Conservation (phyloP, 2,329 filamentous ascomycete species). For the Talaromyces rugulosus region DNA sequence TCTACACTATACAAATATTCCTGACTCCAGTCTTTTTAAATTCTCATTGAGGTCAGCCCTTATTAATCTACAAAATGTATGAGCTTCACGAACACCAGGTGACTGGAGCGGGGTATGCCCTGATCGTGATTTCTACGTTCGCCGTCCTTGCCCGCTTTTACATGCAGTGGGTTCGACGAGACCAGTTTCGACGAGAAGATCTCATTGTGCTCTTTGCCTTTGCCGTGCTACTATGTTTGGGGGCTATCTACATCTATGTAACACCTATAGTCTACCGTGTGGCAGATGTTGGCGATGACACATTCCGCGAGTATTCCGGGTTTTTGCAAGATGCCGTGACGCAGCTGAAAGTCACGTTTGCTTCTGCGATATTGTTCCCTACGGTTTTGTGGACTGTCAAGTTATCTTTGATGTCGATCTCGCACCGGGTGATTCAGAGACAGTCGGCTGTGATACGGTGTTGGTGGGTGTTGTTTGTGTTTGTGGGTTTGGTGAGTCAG, state of each 20-base stretch:
- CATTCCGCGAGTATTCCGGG: slow-evolving; percentile 21
- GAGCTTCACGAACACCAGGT: slow-evolving; percentile 8
- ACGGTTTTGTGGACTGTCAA: slow-evolving; percentile 39
- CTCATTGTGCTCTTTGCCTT: slow-evolving; percentile 13
- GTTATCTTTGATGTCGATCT: slow-evolving; percentile 36
- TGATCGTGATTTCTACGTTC: slow-evolving; percentile 15
- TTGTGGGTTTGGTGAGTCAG: slow-evolving; percentile 27
- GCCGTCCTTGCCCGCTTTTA: slow-evolving; percentile 15
- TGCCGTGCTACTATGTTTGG: slow-evolving; percentile 24
- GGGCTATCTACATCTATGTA: slow-evolving; percentile 31
- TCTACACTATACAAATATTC: slow-evolving; percentile 3
- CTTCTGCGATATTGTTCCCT: slow-evolving; percentile 36
- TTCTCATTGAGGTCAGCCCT: not conserved
- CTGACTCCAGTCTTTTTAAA: slow-evolving; percentile 12
- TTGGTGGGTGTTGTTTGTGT: slow-evolving; percentile 35
- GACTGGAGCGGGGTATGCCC: slow-evolving; percentile 13
- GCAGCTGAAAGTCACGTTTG: slow-evolving; percentile 35
- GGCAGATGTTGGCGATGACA: slow-evolving; percentile 20
- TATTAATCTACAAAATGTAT: not conserved
- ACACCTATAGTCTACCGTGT: slow-evolving; percentile 31
- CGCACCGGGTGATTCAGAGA: slow-evolving; percentile 32
- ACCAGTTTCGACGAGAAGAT: slow-evolving; percentile 11
- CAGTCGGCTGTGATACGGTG: slow-evolving; percentile 27
- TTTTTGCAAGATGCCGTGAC: slow-evolving; percentile 22
- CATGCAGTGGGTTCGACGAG: slow-evolving; percentile 5